A percentile compares a stretch with the other conserved stretches of the same genome.
Evolutionary conservation across 2,329 filamentous ascomycete species (phyloP).

Genomic region (Penicillium oxalicum): DNA sequence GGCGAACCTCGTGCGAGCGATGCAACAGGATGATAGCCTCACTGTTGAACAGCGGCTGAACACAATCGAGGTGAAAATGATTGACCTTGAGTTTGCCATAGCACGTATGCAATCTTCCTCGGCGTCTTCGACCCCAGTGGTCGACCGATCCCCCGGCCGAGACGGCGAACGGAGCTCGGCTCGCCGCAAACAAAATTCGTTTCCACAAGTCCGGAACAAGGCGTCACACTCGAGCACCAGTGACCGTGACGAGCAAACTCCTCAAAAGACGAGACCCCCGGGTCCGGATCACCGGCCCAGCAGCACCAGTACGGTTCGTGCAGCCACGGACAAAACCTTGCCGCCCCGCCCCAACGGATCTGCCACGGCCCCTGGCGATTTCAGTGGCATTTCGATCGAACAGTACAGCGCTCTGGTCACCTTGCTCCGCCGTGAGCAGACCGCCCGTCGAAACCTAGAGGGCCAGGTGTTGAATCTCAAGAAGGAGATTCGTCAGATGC

Average conservation of each 20-base stretch:
- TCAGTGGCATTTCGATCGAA: slow-evolving; percentile 38
- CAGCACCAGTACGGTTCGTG: slow-evolving; percentile 31
- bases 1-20: slow-evolving; percentile 33
- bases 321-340: slow-evolving; percentile 24
- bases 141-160: slow-evolving; percentile 8
- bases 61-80: slow-evolving; percentile 47
- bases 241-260: slow-evolving; percentile 15
- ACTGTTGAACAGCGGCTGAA: slow-evolving; percentile 44
- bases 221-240: slow-evolving; percentile 10
- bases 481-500: slow-evolving; percentile 35
- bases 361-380: slow-evolving; percentile 28
- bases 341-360: slow-evolving; percentile 27
- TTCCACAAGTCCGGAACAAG: slow-evolving; percentile 16
- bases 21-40: slow-evolving; percentile 37
- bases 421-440: slow-evolving; percentile 43
- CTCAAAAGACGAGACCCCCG: slow-evolving; percentile 11
- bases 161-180: slow-evolving; percentile 5
- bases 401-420: slow-evolving; percentile 44
- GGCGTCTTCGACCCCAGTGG: slow-evolving; percentile 16
- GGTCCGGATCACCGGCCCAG: slow-evolving; percentile 17
- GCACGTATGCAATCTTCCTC: slow-evolving; percentile 38
- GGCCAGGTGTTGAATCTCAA: slow-evolving; percentile 39
- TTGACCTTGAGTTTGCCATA: slow-evolving; percentile 47
- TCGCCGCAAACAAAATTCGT: slow-evolving; percentile 13
- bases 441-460: slow-evolving; percentile 42